Conservation (phyloP, 78 protist species). For the Bodo saltans region DNA sequence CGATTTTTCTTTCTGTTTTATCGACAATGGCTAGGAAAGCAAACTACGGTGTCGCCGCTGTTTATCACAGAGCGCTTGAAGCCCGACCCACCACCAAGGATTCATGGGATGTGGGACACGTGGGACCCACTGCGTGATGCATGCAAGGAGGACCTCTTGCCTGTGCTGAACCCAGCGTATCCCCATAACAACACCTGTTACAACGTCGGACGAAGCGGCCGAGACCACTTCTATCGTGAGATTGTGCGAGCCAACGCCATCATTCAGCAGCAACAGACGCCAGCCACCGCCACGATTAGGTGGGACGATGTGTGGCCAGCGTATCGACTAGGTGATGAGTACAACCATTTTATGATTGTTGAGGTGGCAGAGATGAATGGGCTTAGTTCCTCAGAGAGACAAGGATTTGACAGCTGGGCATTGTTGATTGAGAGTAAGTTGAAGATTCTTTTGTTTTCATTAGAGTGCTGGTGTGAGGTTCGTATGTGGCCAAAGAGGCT, state of each 20-base stretch:
- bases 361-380: too few species aligned
- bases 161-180: constrained; percentile 91
- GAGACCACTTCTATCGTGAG: constrained; percentile 36
- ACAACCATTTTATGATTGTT: too few species aligned
- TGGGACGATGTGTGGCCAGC: too few species aligned
- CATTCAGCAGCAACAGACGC: too few species aligned
- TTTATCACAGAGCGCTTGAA: neutral
- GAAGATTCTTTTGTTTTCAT: too few species aligned
- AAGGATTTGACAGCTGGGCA: too few species aligned
- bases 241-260: neutral
- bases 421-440: too few species aligned
- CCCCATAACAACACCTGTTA: constrained; percentile 90
- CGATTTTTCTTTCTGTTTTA: constrained; percentile 79
- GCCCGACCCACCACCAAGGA: neutral
- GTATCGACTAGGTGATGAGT: too few species aligned
- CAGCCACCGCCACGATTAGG: too few species aligned
- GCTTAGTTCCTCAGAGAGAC: too few species aligned
- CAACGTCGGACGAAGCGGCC: constrained; percentile 71
- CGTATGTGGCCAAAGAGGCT: too few species aligned
- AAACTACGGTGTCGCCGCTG: neutral
- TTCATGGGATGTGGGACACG: neutral
- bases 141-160: constrained; percentile 73
- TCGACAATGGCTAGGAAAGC: constrained; percentile 51
- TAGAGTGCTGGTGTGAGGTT: too few species aligned
- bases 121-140: neutral